Evolutionary conservation across 371 early-diverging fungal genomes (phyloP).

Genomic region (Mortierella polycephala): DNA sequence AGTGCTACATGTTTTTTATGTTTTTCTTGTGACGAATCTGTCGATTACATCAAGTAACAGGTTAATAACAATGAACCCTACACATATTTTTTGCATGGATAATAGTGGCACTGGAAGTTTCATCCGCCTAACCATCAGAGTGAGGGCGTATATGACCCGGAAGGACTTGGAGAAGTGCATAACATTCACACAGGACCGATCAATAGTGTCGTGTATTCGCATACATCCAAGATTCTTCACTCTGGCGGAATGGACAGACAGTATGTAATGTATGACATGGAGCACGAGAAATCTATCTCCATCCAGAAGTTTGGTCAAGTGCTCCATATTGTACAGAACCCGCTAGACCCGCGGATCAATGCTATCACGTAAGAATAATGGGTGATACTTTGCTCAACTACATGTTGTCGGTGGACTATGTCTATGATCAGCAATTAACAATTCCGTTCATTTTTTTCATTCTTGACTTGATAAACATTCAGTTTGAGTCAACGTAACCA

Average conservation of each 20-base stretch:
- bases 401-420: neutral
- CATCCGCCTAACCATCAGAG: neutral
- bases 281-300: neutral
- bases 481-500: neutral
- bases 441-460: neutral
- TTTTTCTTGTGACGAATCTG: neutral
- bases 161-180: slow-evolving; percentile 22
- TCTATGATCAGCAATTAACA: neutral
- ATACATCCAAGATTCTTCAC: slow-evolving; percentile 15
- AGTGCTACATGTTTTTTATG: neutral
- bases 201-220: slow-evolving; percentile 11
- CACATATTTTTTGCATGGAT: too few relatives aligned
- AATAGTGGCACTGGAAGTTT: slow-evolving; percentile 37
- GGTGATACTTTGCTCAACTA: neutral
- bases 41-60: neutral
- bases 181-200: slow-evolving; percentile 12
- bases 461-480: neutral
- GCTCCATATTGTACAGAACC: slow-evolving; percentile 26
- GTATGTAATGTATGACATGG: slow-evolving; percentile 30
- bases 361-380: slow-evolving; percentile 18
- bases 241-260: slow-evolving; percentile 29
- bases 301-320: slow-evolving; percentile 11
- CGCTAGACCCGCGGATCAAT: slow-evolving; percentile 31
- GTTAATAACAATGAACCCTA: neutral
- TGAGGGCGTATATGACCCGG: neutral